These are phyloP conservation scores for Aspergillus sergii DNA, from an alignment of 2,329 filamentous ascomycete species.

Conservation along the genomic window DNA sequence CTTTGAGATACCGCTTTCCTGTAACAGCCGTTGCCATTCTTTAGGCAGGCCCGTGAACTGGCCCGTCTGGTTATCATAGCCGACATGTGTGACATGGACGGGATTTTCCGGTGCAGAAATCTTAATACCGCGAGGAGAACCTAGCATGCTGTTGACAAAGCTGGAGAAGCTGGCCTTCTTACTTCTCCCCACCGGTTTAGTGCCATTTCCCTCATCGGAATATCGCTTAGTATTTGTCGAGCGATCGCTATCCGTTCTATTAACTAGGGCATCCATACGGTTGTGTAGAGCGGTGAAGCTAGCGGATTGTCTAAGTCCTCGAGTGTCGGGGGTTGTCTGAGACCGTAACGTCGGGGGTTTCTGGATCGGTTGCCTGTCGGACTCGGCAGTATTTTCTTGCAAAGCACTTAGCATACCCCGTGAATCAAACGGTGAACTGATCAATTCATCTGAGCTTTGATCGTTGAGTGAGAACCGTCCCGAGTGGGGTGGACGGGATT, in stretches of 20 bases:
- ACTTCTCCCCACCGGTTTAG: constrained; percentile 61
- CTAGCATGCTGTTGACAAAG: constrained; percentile 81
- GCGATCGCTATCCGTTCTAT: constrained; percentile 48
- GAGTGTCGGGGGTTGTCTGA: constrained; percentile 60
- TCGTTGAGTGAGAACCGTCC: constrained; percentile 40
- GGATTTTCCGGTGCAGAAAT: constrained; percentile 98
- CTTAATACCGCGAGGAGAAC: constrained; percentile 84
- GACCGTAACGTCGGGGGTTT: constrained; percentile 48
- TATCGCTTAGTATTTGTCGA: constrained; percentile 68
- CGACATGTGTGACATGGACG: constrained; percentile 96
- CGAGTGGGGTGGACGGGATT: constrained; percentile 38
- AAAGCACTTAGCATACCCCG: constrained; percentile 48
- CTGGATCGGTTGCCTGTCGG: constrained; percentile 35
- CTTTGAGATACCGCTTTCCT: constrained; percentile 93
- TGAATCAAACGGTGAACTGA: constrained; percentile 46
- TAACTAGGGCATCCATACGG: constrained; percentile 54
- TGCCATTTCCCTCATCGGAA: constrained; percentile 74
- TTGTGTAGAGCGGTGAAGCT: constrained; percentile 61
- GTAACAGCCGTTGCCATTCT: constrained; percentile 95
- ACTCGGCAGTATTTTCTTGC: constrained; percentile 42
- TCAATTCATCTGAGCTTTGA: constrained; percentile 49
- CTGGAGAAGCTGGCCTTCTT: constrained; percentile 90
- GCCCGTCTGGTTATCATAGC: constrained; percentile 93
- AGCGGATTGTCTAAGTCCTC: constrained; percentile 65
- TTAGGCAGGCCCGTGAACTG: constrained; percentile 96